phyloP scores from a whole-genome alignment of 306 rosid genomes.

The Cicer judaicum region DNA sequence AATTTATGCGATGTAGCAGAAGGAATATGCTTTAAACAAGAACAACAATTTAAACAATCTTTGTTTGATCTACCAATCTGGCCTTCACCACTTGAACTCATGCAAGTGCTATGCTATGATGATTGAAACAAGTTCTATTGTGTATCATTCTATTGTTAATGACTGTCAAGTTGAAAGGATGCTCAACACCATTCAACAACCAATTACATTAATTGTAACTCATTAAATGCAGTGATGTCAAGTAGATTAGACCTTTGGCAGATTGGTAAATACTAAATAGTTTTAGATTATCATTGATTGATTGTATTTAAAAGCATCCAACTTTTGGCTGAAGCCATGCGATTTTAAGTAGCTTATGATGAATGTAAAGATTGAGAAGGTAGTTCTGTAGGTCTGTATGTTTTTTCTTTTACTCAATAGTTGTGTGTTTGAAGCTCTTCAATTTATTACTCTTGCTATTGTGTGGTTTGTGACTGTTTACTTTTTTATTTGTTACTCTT shows the following conservation, averaged over 20 bases:
- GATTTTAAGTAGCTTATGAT: constrained; percentile 43
- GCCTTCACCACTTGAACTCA: constrained; percentile 67
- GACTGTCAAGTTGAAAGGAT: constrained; percentile 30
- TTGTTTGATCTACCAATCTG: constrained; percentile 74
- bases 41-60: constrained; percentile 56
- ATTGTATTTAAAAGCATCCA: constrained; percentile 41
- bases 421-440: constrained; percentile 21
- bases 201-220: constrained; percentile 43
- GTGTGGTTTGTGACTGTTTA: constrained; percentile 33
- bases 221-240: constrained; percentile 36
- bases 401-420: neutral
- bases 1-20: constrained; percentile 71
- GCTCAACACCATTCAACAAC: constrained; percentile 26
- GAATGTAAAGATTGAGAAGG: constrained; percentile 39
- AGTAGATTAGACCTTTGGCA: constrained; percentile 48
- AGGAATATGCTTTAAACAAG: constrained; percentile 54
- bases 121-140: constrained; percentile 41
- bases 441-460: constrained; percentile 8
- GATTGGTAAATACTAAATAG: constrained; percentile 51
- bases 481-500: constrained; percentile 11
- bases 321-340: constrained; percentile 46
- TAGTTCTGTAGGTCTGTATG: constrained; percentile 42
- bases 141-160: constrained; percentile 36
- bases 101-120: constrained; percentile 58
- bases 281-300: constrained; percentile 34